Evolutionary conservation across 1,139 yeast genomes (phyloP), one percentile per base, ranked within the genome.

Genomic region (Scheffersomyces parashehatae): DNA sequence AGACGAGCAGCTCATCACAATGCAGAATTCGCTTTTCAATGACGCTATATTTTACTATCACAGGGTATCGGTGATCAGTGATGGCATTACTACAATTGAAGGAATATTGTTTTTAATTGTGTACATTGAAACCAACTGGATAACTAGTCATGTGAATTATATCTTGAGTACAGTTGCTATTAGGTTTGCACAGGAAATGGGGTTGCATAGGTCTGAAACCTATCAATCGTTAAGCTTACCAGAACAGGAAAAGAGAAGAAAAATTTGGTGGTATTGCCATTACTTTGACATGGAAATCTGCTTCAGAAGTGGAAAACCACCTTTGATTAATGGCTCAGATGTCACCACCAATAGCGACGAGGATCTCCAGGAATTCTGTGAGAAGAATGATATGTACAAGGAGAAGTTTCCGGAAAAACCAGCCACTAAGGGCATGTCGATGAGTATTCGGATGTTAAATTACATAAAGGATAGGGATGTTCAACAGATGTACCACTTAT

Each of bases 101-200:
- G 83, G 79, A 0, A 64, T 80, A 12, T 44, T 82, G 35, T 51
- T 78, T 29, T 57, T 83, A 41, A 62, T 75, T 3, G 49, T 70
- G 3, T 78, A 73, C 53, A 63, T 79, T 8, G 82, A 80, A 39
- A 62, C 67, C 3, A 66, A 71, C 38, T 61, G 74, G 54, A 59
- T 75, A 11, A 58, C 68, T 5, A 70, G 79, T 13, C 76, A 75
- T 31, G 62, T 68, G 31, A 70, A 75, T 31, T 75, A 72, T 52
- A 65, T 73, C 30, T 54, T 83, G 9, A 58, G 73, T 0, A 64
- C 83, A 0, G 71, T 78, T 7, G 84, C 84, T 1, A 72, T 81
- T 2, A 66, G 88, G 43, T 75, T 71, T 50, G 87, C 88, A 0
- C 82, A 77, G 50, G 85, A 81, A 39, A 61, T 84, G 44, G 95